Conservation (phyloP, 202 grass and related monocot species). For the Schoenoplectus triqueter region DNA sequence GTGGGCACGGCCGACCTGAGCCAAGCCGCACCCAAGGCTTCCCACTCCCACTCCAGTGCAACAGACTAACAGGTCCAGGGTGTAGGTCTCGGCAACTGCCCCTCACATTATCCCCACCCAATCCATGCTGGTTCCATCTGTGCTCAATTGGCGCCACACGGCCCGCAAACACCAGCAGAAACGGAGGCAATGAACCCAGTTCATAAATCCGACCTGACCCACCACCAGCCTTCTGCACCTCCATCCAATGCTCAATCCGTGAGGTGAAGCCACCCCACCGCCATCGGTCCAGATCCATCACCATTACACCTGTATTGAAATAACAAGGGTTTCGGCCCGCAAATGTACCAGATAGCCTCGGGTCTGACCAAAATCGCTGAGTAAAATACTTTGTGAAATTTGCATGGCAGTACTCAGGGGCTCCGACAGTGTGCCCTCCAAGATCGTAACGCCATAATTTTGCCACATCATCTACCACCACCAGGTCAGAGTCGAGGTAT, state of each 20-base stretch:
- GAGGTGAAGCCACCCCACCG: slow-evolving; percentile 60
- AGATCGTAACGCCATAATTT: slow-evolving; percentile 90
- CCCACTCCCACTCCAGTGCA: slow-evolving; percentile 96
- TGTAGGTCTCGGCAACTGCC: slow-evolving; percentile 97
- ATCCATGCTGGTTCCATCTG: slow-evolving; percentile 98
- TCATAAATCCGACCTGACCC: slow-evolving; percentile 79
- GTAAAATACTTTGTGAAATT: slow-evolving; percentile 98
- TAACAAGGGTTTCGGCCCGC: slow-evolving; percentile 67
- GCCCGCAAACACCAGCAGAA: slow-evolving; percentile 91
- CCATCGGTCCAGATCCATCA: slow-evolving; percentile 83
- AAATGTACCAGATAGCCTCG: slow-evolving; percentile 58
- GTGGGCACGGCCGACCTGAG: slow-evolving; percentile 79
- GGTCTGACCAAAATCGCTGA: slow-evolving; percentile 68
- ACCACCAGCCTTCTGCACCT: slow-evolving; percentile 70
- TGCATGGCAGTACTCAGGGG: slow-evolving; percentile 91
- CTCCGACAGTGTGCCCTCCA: slow-evolving; percentile 62
- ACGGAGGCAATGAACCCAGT: slow-evolving; percentile 89
- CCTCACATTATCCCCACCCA: slow-evolving; percentile 84
- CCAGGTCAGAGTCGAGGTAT: slow-evolving; percentile 87
- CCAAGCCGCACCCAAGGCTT: slow-evolving; percentile 86
- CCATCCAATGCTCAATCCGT: slow-evolving; percentile 92
- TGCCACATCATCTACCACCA: slow-evolving; percentile 84
- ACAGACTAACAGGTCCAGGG: slow-evolving; percentile 83
- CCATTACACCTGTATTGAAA: slow-evolving; percentile 97
- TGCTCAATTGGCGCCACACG: slow-evolving; percentile 94